Conservation (phyloP, 2,329 filamentous ascomycete species). For the Aureobasidium subglaciale region DNA sequence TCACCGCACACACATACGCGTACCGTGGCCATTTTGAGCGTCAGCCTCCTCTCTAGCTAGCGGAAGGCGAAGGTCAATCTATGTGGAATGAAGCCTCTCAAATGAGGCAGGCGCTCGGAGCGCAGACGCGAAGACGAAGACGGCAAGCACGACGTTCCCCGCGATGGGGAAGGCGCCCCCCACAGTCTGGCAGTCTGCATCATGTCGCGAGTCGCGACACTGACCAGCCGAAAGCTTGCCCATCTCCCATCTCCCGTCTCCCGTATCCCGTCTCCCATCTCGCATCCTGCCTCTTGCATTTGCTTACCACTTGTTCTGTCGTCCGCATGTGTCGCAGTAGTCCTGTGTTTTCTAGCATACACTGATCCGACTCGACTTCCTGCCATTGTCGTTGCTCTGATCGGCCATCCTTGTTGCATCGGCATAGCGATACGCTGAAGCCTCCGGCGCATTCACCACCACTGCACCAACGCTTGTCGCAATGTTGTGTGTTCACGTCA, state of each 20-base stretch:
- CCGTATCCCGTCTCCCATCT: no score
- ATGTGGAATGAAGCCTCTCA: no score
- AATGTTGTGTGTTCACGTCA: not conserved
- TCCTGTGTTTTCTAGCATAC: not conserved
- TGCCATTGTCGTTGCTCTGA: not conserved
- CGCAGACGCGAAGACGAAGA: not conserved
- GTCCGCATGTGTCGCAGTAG: no score
- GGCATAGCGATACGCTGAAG: not conserved
- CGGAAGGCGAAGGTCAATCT: no score
- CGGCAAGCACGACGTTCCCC: no score
- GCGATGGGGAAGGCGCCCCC: not conserved
- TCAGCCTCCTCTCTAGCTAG: no score
- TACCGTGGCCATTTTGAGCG: slow-evolving; percentile 47
- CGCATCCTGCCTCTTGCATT: no score
- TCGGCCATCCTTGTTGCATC: not conserved
- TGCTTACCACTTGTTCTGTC: no score
- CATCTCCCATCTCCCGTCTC: not conserved
- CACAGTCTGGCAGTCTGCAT: not conserved
- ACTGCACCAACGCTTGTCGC: not conserved
- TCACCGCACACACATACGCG: slow-evolving; percentile 96
- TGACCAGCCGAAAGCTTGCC: not conserved
- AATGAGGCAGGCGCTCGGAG: not conserved
- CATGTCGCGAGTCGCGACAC: not conserved
- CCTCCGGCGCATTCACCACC: not conserved
- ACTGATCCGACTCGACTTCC: not conserved